Base-by-base conservation (phyloP, 148 eudicot genomes). In the Hydrangea macrophylla region DNA sequence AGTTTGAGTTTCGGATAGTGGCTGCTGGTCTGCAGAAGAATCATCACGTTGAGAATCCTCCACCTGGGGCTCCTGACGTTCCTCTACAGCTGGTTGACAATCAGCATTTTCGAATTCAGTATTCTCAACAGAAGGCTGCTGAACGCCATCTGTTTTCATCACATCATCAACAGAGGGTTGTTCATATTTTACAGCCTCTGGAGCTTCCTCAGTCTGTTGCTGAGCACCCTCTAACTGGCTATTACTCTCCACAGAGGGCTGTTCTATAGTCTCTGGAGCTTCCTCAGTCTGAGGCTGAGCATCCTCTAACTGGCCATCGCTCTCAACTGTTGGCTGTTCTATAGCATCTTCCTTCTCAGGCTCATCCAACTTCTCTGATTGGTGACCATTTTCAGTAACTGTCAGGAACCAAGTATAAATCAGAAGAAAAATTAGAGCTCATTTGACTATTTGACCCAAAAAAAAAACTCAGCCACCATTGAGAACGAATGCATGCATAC, bases 351-450 rank as follows among this genome's bases (percentile, higher is more conserved):
- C 79, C 54, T 36, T 50, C 27, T 64, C 59, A 20, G 68, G 74
- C 59, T 73, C 87, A 20, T 82, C 73, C 26, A 12, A 76, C 50
- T 71, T 80, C 32, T 74, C 89, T 26, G 31, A n/a, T 74, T 80
- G 73, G 66, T 76, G 67, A 40, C 88, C 92, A 73, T 82, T 85
- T 73, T 80, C 83, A 57, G 62, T 63, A 11, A 67, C 90, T 78
- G 33, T 27, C 18, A 27, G 6, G 17, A 48, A 2, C 0, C 17
- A 15, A 35, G 24, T 9, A 24, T 6, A 15, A 30, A 31, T 15
- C 18, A 50, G n/a, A n/a, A n/a, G 22, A 28, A 65, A 33, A 17
- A 11, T n/a, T n/a, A n/a, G n/a, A n/a, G n/a, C n/a, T n/a, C n/a
- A n/a, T n/a, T n/a, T n/a, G n/a, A n/a, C n/a, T n/a, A n/a, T n/a